Conservation (phyloP, 148 eudicot species). For the Spergularia bocconei region DNA sequence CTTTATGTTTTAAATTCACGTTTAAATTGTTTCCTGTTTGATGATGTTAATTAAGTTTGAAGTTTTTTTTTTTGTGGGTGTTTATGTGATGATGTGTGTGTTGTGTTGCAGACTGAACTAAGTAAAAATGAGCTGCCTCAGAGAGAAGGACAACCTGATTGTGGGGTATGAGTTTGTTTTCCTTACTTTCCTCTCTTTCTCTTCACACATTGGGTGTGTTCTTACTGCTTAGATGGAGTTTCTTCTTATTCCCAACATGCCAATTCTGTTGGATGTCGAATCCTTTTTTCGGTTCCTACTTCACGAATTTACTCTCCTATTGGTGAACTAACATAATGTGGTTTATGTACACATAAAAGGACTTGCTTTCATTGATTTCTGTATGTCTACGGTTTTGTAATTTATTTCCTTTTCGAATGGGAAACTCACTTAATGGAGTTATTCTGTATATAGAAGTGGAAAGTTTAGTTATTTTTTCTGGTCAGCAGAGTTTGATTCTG, state of each 20-base stretch:
- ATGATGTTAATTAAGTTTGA: background rate
- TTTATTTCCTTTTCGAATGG: background rate
- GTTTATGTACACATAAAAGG: background rate
- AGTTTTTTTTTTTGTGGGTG: background rate
- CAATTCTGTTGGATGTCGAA: background rate
- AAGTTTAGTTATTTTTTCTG: background rate
- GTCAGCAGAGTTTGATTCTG: background rate
- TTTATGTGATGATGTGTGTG: background rate
- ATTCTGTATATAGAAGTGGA: background rate
- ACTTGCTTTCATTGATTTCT: background rate
- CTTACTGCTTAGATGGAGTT: background rate
- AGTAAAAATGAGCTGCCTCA: slow-evolving; percentile 48
- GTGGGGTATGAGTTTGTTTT: slow-evolving; percentile 47
- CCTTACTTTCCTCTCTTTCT: background rate
- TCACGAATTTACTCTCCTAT: background rate
- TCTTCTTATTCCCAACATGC: background rate
- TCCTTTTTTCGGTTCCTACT: background rate
- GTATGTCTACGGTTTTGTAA: background rate
- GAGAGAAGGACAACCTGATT: slow-evolving; percentile 66
- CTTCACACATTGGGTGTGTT: background rate
- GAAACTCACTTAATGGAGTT: background rate
- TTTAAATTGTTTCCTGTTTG: background rate
- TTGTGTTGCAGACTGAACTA: slow-evolving; percentile 23
- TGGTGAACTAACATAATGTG: background rate
- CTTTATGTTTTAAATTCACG: background rate